Evolutionary conservation across 2,329 filamentous ascomycete species (phyloP).

Genomic region (Epichloe glyceriae): DNA sequence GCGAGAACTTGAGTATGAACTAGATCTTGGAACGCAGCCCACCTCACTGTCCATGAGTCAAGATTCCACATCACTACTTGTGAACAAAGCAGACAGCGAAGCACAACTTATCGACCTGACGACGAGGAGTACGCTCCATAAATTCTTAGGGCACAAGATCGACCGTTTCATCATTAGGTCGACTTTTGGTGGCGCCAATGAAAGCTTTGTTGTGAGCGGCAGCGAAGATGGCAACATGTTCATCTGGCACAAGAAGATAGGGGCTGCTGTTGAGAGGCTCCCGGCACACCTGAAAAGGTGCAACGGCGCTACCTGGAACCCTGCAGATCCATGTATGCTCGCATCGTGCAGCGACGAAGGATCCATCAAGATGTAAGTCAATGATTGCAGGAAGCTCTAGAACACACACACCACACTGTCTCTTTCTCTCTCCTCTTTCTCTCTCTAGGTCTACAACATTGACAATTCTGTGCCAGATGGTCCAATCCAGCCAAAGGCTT

Average conservation of each 20-base stretch:
- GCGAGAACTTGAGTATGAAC: constrained; percentile 60
- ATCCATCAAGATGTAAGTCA: constrained; percentile 68
- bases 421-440: background rate
- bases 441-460: background rate
- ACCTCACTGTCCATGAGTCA: constrained; percentile 71
- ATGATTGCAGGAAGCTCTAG: background rate
- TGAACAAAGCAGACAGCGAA: constrained; percentile 68
- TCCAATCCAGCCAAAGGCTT: constrained; percentile 11
- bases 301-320: constrained; percentile 85
- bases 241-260: constrained; percentile 84
- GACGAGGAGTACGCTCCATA: constrained; percentile 56
- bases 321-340: constrained; percentile 68
- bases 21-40: constrained; percentile 50
- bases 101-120: constrained; percentile 69
- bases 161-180: constrained; percentile 70
- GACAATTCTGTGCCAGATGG: background rate
- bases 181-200: constrained; percentile 75
- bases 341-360: constrained; percentile 84
- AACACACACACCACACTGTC: background rate
- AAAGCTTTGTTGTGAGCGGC: constrained; percentile 83
- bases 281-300: constrained; percentile 63
- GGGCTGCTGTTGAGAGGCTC: constrained; percentile 61
- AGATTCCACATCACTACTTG: constrained; percentile 68
- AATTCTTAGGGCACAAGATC: constrained; percentile 63
- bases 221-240: constrained; percentile 71